Evolutionary conservation across 306 rosid genomes (phyloP).

Genomic region (Quercus rubra): DNA sequence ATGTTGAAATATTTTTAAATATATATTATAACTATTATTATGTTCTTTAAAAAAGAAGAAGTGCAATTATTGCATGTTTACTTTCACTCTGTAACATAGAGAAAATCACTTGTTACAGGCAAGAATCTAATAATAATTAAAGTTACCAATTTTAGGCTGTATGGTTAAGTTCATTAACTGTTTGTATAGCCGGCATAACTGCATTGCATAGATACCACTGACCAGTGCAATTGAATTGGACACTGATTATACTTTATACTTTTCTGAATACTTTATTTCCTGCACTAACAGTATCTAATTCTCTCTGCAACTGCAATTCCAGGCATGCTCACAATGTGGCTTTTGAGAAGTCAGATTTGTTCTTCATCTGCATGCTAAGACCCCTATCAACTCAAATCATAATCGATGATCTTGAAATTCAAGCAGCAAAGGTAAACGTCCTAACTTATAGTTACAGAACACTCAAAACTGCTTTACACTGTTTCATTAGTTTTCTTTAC

Average conservation of each 20-base stretch:
- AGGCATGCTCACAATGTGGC: constrained; percentile 94
- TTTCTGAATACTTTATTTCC: not conserved
- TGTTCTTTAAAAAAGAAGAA: not conserved
- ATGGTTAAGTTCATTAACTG: not conserved
- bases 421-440: constrained; percentile 77
- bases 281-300: constrained; percentile 13
- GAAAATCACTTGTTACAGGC: not conserved
- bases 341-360: constrained; percentile 86
- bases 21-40: too few species aligned
- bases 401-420: constrained; percentile 77
- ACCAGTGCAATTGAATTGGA: not conserved
- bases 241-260: not conserved
- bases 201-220: not conserved
- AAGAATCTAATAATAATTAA: not conserved
- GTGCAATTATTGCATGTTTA: not conserved
- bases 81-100: not conserved
- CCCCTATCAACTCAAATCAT: constrained; percentile 63
- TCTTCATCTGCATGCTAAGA: constrained; percentile 89
- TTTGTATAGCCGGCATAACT: not conserved
- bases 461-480: not conserved
- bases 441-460: not conserved
- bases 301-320: constrained; percentile 11
- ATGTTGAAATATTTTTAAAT: too few species aligned
- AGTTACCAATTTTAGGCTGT: not conserved
- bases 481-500: not conserved